These are phyloP conservation scores for Kluyveromyces dobzhanskii DNA, from an alignment of 805 yeast species.

Conservation along the genomic window DNA sequence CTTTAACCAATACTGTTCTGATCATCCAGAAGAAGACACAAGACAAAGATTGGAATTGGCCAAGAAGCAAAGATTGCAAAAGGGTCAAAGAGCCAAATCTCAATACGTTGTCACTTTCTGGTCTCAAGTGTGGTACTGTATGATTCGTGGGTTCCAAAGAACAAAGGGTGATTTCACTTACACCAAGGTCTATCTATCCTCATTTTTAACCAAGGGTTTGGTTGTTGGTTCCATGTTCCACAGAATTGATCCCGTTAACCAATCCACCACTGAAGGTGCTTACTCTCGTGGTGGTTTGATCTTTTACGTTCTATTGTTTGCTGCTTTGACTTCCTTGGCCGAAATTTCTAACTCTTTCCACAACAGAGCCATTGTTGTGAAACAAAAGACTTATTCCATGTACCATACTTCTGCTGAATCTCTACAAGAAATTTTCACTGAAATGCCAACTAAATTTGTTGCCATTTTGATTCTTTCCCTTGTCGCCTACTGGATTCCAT, in stretches of 20 bases:
- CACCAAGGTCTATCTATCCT: slow-evolving; percentile 41
- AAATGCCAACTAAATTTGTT: slow-evolving; percentile 47
- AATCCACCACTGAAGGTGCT: slow-evolving; percentile 43
- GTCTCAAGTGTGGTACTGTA: slow-evolving; percentile 44
- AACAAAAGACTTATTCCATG: slow-evolving; percentile 55
- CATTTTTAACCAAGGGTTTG: slow-evolving; percentile 49
- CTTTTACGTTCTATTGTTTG: slow-evolving; percentile 52
- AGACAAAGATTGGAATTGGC: slow-evolving; percentile 34
- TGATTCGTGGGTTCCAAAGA: slow-evolving; percentile 46
- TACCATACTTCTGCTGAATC: slow-evolving; percentile 61
- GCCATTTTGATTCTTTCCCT: slow-evolving; percentile 41
- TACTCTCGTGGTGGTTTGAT: slow-evolving; percentile 57
- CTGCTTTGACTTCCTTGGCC: slow-evolving; percentile 52
- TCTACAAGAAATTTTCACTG: slow-evolving; percentile 46
- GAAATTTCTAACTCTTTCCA: slow-evolving; percentile 53
- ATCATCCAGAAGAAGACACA: slow-evolving; percentile 35
- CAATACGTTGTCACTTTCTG: slow-evolving; percentile 37
- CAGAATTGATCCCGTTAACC: slow-evolving; percentile 32
- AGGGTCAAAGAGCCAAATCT: slow-evolving; percentile 33
- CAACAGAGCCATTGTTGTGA: slow-evolving; percentile 54
- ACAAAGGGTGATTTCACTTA: slow-evolving; percentile 50
- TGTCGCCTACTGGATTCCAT: slow-evolving; percentile 45
- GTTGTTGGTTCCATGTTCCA: slow-evolving; percentile 54
- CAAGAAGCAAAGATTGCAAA: slow-evolving; percentile 35
- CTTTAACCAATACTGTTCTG: slow-evolving; percentile 35